These are phyloP conservation scores for Globisporangium polare DNA, from an alignment of 352 stramenopile species.

Conservation along the genomic window DNA sequence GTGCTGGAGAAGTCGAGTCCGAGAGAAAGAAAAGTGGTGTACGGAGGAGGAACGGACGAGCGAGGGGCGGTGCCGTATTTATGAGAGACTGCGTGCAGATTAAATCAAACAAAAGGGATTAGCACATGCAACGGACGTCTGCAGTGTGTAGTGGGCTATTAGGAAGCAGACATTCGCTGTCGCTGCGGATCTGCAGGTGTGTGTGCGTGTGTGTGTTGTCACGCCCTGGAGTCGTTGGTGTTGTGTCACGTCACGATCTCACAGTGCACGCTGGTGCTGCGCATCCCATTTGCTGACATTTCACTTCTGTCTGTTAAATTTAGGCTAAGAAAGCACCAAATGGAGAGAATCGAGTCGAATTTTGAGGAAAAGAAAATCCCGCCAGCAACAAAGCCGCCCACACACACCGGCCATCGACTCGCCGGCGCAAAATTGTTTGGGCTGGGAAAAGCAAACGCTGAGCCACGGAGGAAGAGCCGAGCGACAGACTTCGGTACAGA, in stretches of 20 bases:
- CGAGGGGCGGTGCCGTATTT: not conserved
- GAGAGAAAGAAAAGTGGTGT: not conserved
- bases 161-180: no score
- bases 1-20: no score
- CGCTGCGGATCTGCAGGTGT: no score
- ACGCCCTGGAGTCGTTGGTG: not conserved
- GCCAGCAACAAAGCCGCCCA: no score
- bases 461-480: no score
- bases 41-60: not conserved
- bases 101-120: not conserved
- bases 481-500: no score
- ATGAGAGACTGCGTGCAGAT: not conserved
- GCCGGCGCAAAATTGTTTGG: no score
- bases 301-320: not conserved
- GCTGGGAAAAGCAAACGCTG: no score
- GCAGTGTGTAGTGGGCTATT: no score
- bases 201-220: no score
- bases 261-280: not conserved
- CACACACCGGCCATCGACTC: not conserved
- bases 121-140: no score
- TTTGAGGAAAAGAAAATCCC: not conserved
- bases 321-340: not conserved
- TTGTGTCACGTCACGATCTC: not conserved
- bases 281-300: no score
- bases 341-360: not conserved